Base-by-base conservation (phyloP, 768 basidiomycete species). In the Ramaria sp. region DNA sequence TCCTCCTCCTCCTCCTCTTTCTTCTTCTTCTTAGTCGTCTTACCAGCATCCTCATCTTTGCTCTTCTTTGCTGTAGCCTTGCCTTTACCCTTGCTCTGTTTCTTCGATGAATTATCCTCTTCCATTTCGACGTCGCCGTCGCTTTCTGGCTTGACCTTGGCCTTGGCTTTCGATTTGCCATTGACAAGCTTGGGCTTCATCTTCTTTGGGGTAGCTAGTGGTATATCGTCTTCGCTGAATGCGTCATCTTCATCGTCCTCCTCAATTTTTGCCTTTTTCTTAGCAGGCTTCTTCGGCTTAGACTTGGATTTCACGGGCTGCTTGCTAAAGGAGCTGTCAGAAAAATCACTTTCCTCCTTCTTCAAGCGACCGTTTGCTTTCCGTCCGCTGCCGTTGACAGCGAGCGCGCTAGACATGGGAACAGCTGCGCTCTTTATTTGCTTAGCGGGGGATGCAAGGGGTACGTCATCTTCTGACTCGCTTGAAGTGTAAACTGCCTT, bases 361-460 rank as follows among this genome's bases (percentile, higher is more conserved):
- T 53, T 50, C 3, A 34, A 20, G 22, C 47, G 43, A 10, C 59
- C 61, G 27, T 58, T 62, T 3, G 13, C 20, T 65, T 70, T 63
- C 49, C 61, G 62, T 30, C 76, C 73, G 55, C 78, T 80, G 46
- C 71, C 64, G 51, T 67, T 60, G 24, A 65, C 59, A 7, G 41
- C 38, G 31, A 72, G 67, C 38, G 71, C 72, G 37, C 77, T 74
- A 20, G 72, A 70, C 69, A 71, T 75, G 38, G 71, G 64, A n/a
- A 71, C 67, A 4, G 71, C 67, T 46, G 71, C 68, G 43, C 75
- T 68, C 24, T 66, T 66, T 17, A 65, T 57, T 56, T 70, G 71
- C 69, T 87, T 88, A 4, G 72, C 75, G 19, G 85, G 86, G 39
- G 88, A 86, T 50, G 86, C 82, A 39, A 88, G 76, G 53, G 85